phyloP scores from a whole-genome alignment of 179 eudicot genomes.

The Camellia oleifera region DNA sequence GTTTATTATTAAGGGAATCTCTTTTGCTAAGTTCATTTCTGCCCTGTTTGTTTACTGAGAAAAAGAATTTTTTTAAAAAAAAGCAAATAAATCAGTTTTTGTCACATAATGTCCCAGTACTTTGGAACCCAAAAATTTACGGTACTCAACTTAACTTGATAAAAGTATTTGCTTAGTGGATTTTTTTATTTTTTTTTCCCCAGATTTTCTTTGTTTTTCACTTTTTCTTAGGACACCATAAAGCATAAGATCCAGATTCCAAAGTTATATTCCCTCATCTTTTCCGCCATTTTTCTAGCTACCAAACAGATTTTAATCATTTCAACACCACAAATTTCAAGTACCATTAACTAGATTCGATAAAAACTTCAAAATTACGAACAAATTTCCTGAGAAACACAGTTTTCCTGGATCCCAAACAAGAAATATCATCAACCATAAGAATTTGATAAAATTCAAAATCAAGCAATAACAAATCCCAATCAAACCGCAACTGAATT shows the following conservation, averaged over 20 bases:
- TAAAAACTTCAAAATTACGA: not conserved
- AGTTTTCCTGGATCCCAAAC: not conserved
- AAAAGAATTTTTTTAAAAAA: no score
- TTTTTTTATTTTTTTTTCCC: no score
- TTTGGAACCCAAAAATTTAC: no score
- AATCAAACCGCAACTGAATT: no score
- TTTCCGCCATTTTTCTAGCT: not conserved
- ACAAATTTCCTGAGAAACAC: not conserved
- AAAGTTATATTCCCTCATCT: not conserved
- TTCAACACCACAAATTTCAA: not conserved
- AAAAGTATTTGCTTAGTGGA: no score
- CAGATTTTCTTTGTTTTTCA: no score
- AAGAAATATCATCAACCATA: not conserved
- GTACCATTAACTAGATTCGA: not conserved
- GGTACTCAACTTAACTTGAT: no score
- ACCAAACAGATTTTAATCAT: not conserved
- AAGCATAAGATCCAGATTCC: not conserved
- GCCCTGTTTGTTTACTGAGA: no score
- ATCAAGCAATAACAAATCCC: not conserved
- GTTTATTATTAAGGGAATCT: no score
- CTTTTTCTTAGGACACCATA: not conserved
- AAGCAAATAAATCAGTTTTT: no score
- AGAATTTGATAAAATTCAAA: not conserved
- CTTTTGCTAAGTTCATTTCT: no score
- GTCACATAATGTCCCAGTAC: no score